Evolutionary conservation across 2,329 filamentous ascomycete species (phyloP).

Genomic region (Aspergillus sp.): DNA sequence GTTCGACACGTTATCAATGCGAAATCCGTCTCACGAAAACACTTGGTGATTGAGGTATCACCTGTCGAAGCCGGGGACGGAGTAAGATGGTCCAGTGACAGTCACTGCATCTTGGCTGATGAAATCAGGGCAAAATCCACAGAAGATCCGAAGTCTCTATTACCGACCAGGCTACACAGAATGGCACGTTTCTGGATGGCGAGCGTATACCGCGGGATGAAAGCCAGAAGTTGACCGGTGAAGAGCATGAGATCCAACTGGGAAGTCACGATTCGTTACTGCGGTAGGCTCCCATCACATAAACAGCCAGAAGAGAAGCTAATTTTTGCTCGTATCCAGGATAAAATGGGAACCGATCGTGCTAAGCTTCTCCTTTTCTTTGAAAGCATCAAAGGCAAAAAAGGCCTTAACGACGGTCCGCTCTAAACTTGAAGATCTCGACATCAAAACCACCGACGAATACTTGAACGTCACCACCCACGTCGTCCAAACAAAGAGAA

Average conservation of each 20-base stretch:
- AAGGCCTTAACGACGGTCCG: constrained; percentile 67
- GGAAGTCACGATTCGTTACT: constrained; percentile 68
- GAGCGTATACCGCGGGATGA: constrained; percentile 66
- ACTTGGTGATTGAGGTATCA: constrained; percentile 77
- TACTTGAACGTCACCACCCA: constrained; percentile 81
- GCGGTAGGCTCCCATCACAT: constrained; percentile 32
- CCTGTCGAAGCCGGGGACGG: constrained; percentile 68
- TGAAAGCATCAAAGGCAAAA: constrained; percentile 67
- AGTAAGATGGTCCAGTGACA: constrained; percentile 49
- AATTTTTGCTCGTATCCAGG: constrained; percentile 46
- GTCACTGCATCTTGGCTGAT: constrained; percentile 19
- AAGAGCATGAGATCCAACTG: constrained; percentile 69
- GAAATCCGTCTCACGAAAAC: constrained; percentile 85
- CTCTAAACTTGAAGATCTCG: constrained; percentile 75
- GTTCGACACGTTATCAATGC: constrained; percentile 74
- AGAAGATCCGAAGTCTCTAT: constrained; percentile 72
- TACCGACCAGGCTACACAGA: constrained; percentile 80
- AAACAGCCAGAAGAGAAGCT: not conserved
- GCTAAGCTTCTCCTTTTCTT: constrained; percentile 78
- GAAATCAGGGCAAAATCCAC: constrained; percentile 61
- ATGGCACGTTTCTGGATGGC: constrained; percentile 79
- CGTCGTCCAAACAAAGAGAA: constrained; percentile 85
- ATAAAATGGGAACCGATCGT: constrained; percentile 80
- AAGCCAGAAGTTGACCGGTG: constrained; percentile 59
- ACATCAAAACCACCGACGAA: constrained; percentile 80